Evolutionary conservation across 768 basidiomycete genomes (phyloP).

Genomic region (Tylopilus rubrobrunneus): DNA sequence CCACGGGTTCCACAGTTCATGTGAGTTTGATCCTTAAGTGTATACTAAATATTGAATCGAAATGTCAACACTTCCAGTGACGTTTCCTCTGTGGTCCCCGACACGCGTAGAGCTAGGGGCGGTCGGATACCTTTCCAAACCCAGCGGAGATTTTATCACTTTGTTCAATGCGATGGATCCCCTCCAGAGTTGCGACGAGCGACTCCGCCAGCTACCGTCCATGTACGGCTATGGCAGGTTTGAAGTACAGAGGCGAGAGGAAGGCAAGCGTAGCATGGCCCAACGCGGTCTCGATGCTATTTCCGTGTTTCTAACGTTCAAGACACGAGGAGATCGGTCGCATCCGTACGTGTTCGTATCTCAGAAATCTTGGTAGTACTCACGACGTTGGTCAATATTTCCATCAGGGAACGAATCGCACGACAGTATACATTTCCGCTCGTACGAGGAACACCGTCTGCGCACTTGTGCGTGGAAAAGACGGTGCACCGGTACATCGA

Average conservation of each 20-base stretch:
- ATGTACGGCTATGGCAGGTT: constrained; percentile 64
- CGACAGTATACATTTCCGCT: constrained; percentile 59
- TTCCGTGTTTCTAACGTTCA: constrained; percentile 48
- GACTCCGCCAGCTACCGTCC: constrained; percentile 49
- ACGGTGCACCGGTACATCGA: constrained; percentile 68
- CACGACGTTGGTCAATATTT: neutral
- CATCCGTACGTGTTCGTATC: constrained; percentile 35
- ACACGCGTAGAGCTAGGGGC: constrained; percentile 59
- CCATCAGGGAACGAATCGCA: constrained; percentile 40
- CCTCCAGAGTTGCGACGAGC: constrained; percentile 39
- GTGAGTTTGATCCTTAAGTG: constrained; percentile 38
- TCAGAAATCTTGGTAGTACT: neutral
- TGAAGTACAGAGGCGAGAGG: constrained; percentile 35
- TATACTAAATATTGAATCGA: neutral
- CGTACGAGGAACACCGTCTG: constrained; percentile 59
- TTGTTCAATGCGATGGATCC: constrained; percentile 68
- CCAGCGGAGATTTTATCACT: constrained; percentile 64
- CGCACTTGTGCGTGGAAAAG: constrained; percentile 65
- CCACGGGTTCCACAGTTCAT: constrained; percentile 65
- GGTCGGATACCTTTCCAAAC: constrained; percentile 70
- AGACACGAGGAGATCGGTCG: constrained; percentile 30
- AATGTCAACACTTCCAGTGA: constrained; percentile 37
- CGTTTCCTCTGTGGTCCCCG: constrained; percentile 70
- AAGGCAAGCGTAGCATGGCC: constrained; percentile 56
- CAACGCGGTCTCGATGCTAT: constrained; percentile 54